Evolutionary conservation across 2,329 filamentous ascomycete genomes (phyloP).

Genomic region (Hypoxylon sp.): DNA sequence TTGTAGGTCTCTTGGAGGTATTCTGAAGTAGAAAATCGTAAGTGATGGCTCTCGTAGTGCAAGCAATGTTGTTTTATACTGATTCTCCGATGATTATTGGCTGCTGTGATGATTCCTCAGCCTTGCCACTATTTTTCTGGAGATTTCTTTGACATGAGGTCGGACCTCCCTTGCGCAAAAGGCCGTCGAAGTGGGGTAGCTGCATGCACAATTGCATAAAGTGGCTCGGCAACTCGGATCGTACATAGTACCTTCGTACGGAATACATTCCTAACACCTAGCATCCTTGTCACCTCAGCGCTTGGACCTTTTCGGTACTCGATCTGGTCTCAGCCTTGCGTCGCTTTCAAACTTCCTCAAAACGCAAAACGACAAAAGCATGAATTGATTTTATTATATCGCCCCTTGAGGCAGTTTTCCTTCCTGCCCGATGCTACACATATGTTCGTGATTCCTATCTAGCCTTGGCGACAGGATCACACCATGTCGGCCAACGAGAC

Average conservation of each 20-base stretch:
- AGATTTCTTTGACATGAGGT: constrained; percentile 39
- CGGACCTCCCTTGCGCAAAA: constrained; percentile 24
- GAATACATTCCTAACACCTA: background rate
- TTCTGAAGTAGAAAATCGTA: background rate
- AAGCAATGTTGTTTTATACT: background rate
- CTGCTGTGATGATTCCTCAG: constrained; percentile 56
- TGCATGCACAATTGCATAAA: constrained; percentile 30
- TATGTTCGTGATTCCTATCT: constrained; percentile 1
- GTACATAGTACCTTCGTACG: constrained; percentile 13
- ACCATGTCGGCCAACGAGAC: constrained; percentile 41
- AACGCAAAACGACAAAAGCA: constrained; percentile 17
- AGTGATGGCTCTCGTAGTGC: background rate
- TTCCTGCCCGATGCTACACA: constrained; percentile 10
- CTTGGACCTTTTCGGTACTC: constrained; percentile 21
- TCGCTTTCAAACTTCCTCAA: constrained; percentile 13
- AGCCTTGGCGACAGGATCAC: constrained; percentile 9
- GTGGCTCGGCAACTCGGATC: no score
- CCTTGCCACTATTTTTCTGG: constrained; percentile 54
- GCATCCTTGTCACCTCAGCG: constrained; percentile 17
- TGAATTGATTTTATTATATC: constrained; percentile 25
- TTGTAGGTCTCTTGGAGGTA: constrained; percentile 1
- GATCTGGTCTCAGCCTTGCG: constrained; percentile 34
- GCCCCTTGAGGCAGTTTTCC: constrained; percentile 23
- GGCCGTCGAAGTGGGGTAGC: constrained; percentile 3
- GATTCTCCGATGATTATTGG: constrained; percentile 10